A percentile compares a stretch with the other conserved stretches of the same genome.
Conservation (phyloP, 805 yeast species). For the Wickerhamomyces ciferrii region DNA sequence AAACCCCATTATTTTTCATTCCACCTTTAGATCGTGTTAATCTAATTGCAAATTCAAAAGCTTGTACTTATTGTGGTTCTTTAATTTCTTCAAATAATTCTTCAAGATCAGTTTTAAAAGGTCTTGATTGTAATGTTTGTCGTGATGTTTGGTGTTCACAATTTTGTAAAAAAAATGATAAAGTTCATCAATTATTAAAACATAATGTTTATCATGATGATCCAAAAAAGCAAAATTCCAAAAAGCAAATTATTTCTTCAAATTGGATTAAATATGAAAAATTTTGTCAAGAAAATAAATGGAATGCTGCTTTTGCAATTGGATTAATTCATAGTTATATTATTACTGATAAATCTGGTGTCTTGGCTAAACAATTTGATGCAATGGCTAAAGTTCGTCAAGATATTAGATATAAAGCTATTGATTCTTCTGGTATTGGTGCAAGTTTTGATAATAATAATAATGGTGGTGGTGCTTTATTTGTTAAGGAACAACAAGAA, state of each 20-base stretch:
- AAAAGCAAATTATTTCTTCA: slow-evolving; percentile 32
- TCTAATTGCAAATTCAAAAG: slow-evolving; percentile 54
- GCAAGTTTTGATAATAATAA: slow-evolving; percentile 36
- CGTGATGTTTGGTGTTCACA: slow-evolving; percentile 67
- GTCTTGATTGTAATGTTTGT: slow-evolving; percentile 64
- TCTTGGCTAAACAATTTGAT: slow-evolving; percentile 39
- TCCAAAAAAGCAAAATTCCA: slow-evolving; percentile 27
- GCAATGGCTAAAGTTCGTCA: slow-evolving; percentile 71
- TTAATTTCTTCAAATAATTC: slow-evolving; percentile 19
- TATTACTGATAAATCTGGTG: slow-evolving; percentile 35
- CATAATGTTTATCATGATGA: slow-evolving; percentile 40
- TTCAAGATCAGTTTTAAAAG: slow-evolving; percentile 24
- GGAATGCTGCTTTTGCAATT: slow-evolving; percentile 66
- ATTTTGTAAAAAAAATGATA: slow-evolving; percentile 50
- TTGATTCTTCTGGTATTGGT: slow-evolving; percentile 42
- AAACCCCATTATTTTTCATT: slow-evolving; percentile 48
- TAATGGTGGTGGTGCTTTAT: slow-evolving; percentile 46
- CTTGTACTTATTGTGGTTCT: slow-evolving; percentile 69
- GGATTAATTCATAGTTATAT: slow-evolving; percentile 48
- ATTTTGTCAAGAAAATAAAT: slow-evolving; percentile 57
- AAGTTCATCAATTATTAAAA: slow-evolving; percentile 49
- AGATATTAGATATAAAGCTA: slow-evolving; percentile 53
- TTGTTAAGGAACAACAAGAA: slow-evolving; percentile 52
- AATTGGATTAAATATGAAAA: slow-evolving; percentile 54
- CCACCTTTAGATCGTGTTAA: slow-evolving; percentile 66